These are phyloP conservation scores for Paxillus ammoniavirescens DNA, from an alignment of 768 basidiomycete species.

Conservation along the genomic window DNA sequence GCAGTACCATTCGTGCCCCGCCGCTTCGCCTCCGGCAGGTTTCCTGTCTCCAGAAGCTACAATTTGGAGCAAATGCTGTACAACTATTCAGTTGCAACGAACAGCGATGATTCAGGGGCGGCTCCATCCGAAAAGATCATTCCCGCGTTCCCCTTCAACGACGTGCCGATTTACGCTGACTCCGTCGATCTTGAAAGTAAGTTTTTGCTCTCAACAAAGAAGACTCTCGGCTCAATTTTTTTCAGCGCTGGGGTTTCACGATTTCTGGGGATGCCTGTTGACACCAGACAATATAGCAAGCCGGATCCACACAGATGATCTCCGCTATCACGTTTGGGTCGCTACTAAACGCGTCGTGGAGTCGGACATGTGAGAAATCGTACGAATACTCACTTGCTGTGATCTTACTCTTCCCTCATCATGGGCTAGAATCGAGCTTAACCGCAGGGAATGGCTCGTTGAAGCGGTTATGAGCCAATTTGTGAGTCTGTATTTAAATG, in stretches of 20 bases:
- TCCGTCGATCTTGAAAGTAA: slow-evolving; percentile 45
- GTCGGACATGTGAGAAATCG: slow-evolving; percentile 14
- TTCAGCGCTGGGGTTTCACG: slow-evolving; percentile 33
- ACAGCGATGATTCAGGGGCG: not conserved
- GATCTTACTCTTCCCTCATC: not conserved
- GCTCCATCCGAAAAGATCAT: slow-evolving; percentile 29
- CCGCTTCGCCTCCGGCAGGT: slow-evolving; percentile 25
- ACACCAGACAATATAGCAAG: slow-evolving; percentile 33
- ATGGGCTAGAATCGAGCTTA: slow-evolving; percentile 9
- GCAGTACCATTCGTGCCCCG: slow-evolving; percentile 15
- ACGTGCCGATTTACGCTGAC: slow-evolving; percentile 33
- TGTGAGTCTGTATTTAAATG: slow-evolving; percentile 22
- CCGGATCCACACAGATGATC: slow-evolving; percentile 22
- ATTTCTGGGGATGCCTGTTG: slow-evolving; percentile 33
- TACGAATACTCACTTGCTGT: not conserved
- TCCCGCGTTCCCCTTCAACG: slow-evolving; percentile 29
- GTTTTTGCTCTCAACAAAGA: slow-evolving; percentile 10
- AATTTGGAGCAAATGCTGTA: slow-evolving; percentile 27
- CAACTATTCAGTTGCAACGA: slow-evolving; percentile 12
- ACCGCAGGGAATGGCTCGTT: slow-evolving; percentile 17
- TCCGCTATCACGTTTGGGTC: slow-evolving; percentile 35
- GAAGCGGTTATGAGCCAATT: slow-evolving; percentile 27
- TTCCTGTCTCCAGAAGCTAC: slow-evolving; percentile 26
- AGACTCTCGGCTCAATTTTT: not conserved
- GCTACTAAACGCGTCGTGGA: slow-evolving; percentile 31